phyloP scores from a whole-genome alignment of 179 eudicot genomes.

The Gypsophila paniculata region DNA sequence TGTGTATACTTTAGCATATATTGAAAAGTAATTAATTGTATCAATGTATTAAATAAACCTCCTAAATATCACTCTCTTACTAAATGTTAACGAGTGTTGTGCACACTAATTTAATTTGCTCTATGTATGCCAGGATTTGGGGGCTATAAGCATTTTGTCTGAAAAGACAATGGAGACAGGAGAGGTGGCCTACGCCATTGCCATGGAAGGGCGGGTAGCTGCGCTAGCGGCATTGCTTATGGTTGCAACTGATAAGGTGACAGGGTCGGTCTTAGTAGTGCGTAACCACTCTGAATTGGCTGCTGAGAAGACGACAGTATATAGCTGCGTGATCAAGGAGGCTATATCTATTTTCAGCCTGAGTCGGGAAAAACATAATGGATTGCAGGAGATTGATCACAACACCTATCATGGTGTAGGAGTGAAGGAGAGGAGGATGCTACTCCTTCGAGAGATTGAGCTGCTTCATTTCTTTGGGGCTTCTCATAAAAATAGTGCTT shows the following conservation, averaged over 20 bases:
- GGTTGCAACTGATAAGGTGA: constrained; percentile 38
- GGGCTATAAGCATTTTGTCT: constrained; percentile 26
- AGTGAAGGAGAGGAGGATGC: constrained; percentile 25
- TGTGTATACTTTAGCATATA: not conserved
- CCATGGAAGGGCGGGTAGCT: constrained; percentile 33
- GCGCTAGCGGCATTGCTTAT: constrained; percentile 33
- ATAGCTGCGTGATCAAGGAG: constrained; percentile 32
- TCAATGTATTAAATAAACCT: not conserved
- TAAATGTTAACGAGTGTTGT: not conserved
- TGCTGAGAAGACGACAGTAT: constrained; percentile 31
- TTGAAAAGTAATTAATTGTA: not conserved
- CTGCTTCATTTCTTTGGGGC: constrained; percentile 39
- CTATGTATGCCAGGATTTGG: constrained; percentile 29
- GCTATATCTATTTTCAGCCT: constrained; percentile 24
- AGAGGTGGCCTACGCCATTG: constrained; percentile 36
- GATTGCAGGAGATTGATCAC: constrained; percentile 10
- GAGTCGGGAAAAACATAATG: constrained; percentile 4
- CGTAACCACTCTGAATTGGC: constrained; percentile 23
- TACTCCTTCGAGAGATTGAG: constrained; percentile 36
- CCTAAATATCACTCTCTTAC: not conserved
- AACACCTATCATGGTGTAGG: not conserved
- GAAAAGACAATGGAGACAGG: constrained; percentile 34
- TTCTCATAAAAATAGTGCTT: constrained; percentile 18
- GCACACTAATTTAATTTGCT: not conserved
- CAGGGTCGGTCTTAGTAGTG: constrained; percentile 26